Conservation (phyloP, 2,329 filamentous ascomycete species). For the Fusarium guadeloupense region DNA sequence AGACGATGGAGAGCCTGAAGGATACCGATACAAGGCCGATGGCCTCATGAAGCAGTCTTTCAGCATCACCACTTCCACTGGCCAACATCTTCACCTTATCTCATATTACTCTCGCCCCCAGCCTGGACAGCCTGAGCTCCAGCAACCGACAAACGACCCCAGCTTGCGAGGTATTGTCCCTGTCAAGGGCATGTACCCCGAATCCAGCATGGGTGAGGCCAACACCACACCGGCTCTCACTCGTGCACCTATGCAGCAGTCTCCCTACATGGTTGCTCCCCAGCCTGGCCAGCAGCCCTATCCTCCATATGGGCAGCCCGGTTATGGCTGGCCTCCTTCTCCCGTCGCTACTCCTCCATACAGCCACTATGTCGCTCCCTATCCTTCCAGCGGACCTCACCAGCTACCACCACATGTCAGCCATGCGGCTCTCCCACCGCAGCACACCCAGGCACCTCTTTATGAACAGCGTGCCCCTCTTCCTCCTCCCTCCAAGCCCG, state of each 20-base stretch:
- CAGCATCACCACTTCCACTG: slow-evolving; percentile 90
- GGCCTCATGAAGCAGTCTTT: slow-evolving; percentile 99
- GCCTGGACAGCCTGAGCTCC: slow-evolving; percentile 74
- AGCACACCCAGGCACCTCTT: slow-evolving; percentile 44
- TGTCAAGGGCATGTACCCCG: slow-evolving; percentile 94
- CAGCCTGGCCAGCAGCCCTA: slow-evolving; percentile 49
- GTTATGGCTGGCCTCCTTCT: slow-evolving; percentile 65
- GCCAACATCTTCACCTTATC: slow-evolving; percentile 95
- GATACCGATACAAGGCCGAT: slow-evolving; percentile 94
- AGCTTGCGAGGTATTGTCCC: slow-evolving; percentile 83
- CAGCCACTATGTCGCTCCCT: slow-evolving; percentile 55
- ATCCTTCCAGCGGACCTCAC: slow-evolving; percentile 45
- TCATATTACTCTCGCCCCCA: slow-evolving; percentile 92
- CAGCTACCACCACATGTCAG: slow-evolving; percentile 43
- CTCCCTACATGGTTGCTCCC: slow-evolving; percentile 51
- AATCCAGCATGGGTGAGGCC: slow-evolving; percentile 89
- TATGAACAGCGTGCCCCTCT: slow-evolving; percentile 51
- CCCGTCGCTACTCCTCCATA: slow-evolving; percentile 65
- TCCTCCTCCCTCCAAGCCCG: slow-evolving; percentile 48
- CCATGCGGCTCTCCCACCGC: slow-evolving; percentile 42
- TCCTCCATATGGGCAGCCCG: slow-evolving; percentile 53
- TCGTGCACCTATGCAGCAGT: slow-evolving; percentile 71
- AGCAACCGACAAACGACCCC: slow-evolving; percentile 84
- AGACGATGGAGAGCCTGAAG: slow-evolving; percentile 85
- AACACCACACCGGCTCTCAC: slow-evolving; percentile 84